Evolutionary conservation across 2,329 filamentous ascomycete species (phyloP).

Genomic region (Fusarium newnesense): DNA sequence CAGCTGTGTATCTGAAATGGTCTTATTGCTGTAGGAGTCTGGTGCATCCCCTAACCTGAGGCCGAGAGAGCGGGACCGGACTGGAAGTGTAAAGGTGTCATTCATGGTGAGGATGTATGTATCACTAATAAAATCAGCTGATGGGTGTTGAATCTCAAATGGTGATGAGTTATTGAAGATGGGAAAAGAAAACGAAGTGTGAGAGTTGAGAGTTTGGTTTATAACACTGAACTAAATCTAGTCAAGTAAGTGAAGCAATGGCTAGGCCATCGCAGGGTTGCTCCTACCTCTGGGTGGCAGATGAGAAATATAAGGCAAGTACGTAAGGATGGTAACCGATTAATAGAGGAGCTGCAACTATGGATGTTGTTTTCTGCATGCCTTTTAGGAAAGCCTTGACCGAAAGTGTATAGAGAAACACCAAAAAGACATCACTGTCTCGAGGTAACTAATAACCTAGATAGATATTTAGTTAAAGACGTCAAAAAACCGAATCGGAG

Average conservation of each 20-base stretch:
- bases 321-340: neutral
- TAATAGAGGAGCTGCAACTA: neutral
- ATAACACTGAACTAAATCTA: neutral
- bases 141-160: neutral
- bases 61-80: conserved; percentile 13
- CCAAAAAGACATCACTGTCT: neutral
- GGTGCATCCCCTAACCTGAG: neutral
- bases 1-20: neutral
- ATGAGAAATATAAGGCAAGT: neutral
- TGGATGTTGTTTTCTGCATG: neutral
- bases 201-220: neutral
- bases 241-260: neutral
- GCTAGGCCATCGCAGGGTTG: neutral
- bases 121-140: neutral
- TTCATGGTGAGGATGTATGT: conserved; percentile 30
- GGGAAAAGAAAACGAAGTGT: neutral
- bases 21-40: neutral
- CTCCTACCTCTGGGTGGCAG: neutral
- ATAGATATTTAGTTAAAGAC: rapidly evolving
- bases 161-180: neutral
- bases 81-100: conserved; percentile 25
- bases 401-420: neutral
- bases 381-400: neutral
- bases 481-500: conserved; percentile 25
- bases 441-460: neutral